Conservation (phyloP, 2,329 filamentous ascomycete species). For the Ceratocystis eucalypticola region DNA sequence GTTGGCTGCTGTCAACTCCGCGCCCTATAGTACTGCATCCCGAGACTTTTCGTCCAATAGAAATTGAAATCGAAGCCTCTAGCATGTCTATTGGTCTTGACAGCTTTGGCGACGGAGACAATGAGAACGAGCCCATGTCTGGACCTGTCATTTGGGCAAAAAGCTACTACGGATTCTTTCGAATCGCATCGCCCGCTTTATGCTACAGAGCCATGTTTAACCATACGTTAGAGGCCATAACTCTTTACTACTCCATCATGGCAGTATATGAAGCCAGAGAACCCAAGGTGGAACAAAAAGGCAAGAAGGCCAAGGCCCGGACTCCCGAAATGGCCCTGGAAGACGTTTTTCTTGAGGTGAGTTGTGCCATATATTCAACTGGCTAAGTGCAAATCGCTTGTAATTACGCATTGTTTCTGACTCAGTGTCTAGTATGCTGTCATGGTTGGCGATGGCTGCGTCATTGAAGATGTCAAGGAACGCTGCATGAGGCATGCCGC, state of each 20-base stretch:
- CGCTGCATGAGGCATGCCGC: constrained; percentile 36
- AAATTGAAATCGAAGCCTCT: constrained; percentile 41
- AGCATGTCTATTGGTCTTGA: constrained; percentile 37
- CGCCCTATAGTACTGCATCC: constrained; percentile 14
- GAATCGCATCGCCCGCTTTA: constrained; percentile 42
- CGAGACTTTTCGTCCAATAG: constrained; percentile 21
- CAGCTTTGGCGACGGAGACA: constrained; percentile 20
- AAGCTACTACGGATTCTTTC: constrained; percentile 54
- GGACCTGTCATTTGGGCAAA: constrained; percentile 51
- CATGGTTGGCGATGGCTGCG: constrained; percentile 39
- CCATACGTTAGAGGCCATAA: constrained; percentile 49
- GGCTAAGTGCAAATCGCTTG: background rate
- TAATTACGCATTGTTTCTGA: background rate
- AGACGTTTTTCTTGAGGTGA: constrained; percentile 27
- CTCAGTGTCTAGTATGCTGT: constrained; percentile 34
- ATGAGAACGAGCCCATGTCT: constrained; percentile 24
- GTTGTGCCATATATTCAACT: background rate
- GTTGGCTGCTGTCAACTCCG: background rate
- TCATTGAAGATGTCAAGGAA: constrained; percentile 35
- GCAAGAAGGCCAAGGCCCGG: constrained; percentile 23
- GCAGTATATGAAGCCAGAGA: constrained; percentile 38
- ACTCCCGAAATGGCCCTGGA: constrained; percentile 25
- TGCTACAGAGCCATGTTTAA: constrained; percentile 43
- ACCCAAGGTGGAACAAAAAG: constrained; percentile 26
- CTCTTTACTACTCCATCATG: constrained; percentile 48